Evolutionary conservation across 129 eudicot genomes (phyloP), one percentile per base, ranked within the genome.

Genomic region (Flaveria robusta): DNA sequence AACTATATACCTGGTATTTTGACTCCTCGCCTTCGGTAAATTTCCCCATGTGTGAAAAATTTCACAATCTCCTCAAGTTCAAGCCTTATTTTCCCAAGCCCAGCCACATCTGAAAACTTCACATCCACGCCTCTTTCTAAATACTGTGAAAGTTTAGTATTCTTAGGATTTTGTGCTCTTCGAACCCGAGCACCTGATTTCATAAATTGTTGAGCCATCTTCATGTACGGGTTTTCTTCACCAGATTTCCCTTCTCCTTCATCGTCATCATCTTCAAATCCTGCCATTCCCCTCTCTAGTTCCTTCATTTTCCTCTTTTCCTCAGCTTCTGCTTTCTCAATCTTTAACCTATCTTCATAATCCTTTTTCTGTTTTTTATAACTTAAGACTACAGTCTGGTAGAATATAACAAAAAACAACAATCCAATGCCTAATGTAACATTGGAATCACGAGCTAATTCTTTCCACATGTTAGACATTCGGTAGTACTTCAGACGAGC

Each of bases 11-110:
- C 98, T 71, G 98, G 98, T 72, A 94, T 94, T 86, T 80, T 88
- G 78, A 94, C 93, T 81, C 98, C 98, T 69, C 98, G 87, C 78
- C 98, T 87, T 22, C 98, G 89, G 79, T 94, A 94, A 80, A 94
- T 87, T 59, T 94, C 98, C 55, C 97, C 97, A 56, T 94, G 97
- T 42, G 98, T 94, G 74, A 94, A 94, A 71, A 94, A 94, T 78
- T 91, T 94, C 37, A 94, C 98, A 81, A 94, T 83, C 80, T 94
- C 98, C 81, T 94, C 98, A 43, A 94, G 91, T 81, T 94, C 98
- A 71, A 88, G 86, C 43, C 96, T 75, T 46, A 94, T 94, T 83
- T 94, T 94, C 46, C 98, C 98, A 52, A 94, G 97, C 59, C 98
- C 98, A 6, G 98, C 98, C 74, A 94, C 98, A 85, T 94, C 98